A percentile compares a stretch with the other conserved stretches of the same genome.
These are phyloP conservation scores for Passiflora organensis DNA, from an alignment of 345 rosid genomes.

Conservation along the genomic window DNA sequence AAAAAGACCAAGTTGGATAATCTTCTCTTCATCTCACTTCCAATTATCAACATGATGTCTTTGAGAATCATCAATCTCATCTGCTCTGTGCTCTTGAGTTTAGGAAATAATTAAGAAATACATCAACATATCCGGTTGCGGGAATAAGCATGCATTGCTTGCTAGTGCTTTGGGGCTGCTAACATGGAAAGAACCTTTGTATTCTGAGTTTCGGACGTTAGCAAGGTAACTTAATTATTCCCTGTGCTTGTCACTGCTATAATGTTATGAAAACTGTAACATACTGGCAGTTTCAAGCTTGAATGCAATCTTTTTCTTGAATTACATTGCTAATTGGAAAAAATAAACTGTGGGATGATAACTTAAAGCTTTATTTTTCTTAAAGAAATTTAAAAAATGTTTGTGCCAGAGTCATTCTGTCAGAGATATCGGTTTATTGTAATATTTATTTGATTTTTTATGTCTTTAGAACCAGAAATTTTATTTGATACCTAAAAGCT, in stretches of 20 bases:
- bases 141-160: constrained; percentile 62
- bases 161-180: constrained; percentile 79
- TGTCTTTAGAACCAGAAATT: not conserved
- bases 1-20: too few relatives aligned
- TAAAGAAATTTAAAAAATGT: too few relatives aligned
- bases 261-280: too few relatives aligned
- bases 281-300: too few relatives aligned
- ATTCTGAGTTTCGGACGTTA: constrained; percentile 70
- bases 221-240: constrained; percentile 46
- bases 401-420: too few relatives aligned
- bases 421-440: too few relatives aligned
- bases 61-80: not conserved
- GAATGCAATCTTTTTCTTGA: too few relatives aligned
- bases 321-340: too few relatives aligned
- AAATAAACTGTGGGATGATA: too few relatives aligned
- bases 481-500: not conserved
- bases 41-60: not conserved
- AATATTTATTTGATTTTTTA: not conserved
- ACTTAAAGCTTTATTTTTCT: too few relatives aligned
- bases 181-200: constrained; percentile 70
- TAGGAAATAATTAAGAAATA: constrained; percentile 77
- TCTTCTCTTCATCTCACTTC: not conserved
- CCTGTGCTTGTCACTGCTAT: too few relatives aligned
- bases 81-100: not conserved
- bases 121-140: constrained; percentile 45